phyloP scores from a whole-genome alignment of 805 yeast species.

The Brettanomyces sp. region DNA sequence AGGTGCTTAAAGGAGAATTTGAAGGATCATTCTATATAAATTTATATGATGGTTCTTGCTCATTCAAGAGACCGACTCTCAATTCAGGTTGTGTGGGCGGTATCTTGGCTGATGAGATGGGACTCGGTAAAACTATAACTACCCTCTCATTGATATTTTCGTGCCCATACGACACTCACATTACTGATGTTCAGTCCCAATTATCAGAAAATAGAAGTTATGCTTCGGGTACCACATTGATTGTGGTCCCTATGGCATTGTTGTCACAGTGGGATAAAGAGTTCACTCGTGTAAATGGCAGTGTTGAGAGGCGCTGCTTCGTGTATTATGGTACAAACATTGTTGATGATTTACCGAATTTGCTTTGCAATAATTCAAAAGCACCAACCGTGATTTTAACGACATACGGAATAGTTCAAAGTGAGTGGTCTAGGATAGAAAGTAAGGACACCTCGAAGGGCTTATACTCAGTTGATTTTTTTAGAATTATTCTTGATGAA shows the following conservation, averaged over 20 bases:
- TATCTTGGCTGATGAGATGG: conserved; percentile 94
- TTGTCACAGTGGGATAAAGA: conserved; percentile 89
- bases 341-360: conserved; percentile 37
- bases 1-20: conserved; percentile 2
- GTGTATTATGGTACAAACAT: conserved; percentile 70
- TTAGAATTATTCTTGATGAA: conserved; percentile 70
- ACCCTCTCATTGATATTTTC: conserved; percentile 65
- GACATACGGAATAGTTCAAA: conserved; percentile 78
- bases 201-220: conserved; percentile 21
- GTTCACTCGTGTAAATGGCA: conserved; percentile 44
- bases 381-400: conserved; percentile 71
- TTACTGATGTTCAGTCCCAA: conserved; percentile 6
- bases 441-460: conserved; percentile 35
- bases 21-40: conserved; percentile 55
- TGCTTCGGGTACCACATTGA: conserved; percentile 64
- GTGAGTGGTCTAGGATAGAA: conserved; percentile 52
- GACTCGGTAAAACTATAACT: conserved; percentile 87
- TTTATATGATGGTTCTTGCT: conserved; percentile 70
- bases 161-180: conserved; percentile 42
- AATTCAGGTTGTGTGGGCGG: conserved; percentile 66
- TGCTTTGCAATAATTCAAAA: conserved; percentile 30
- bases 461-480: conserved; percentile 61
- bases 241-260: conserved; percentile 85
- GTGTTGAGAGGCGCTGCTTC: conserved; percentile 32
- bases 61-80: conserved; percentile 56